Conservation (phyloP, 2,329 filamentous ascomycete genomes). For the Sporothrix variecibatus region DNA sequence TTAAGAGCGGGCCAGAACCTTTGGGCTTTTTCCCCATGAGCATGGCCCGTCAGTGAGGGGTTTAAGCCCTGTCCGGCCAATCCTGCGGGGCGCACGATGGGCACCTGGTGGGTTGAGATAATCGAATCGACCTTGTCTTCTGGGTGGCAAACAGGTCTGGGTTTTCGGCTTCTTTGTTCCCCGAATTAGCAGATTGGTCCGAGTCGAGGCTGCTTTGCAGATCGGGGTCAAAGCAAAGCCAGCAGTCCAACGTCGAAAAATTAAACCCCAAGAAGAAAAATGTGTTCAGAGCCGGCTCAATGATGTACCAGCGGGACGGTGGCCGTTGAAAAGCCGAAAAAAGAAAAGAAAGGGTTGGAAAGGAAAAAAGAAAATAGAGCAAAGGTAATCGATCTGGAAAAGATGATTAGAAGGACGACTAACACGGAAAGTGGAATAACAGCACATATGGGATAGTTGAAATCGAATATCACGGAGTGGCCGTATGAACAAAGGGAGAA, state of each 20-base stretch:
- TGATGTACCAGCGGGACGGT: background rate
- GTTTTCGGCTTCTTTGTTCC: slow-evolving; percentile 1
- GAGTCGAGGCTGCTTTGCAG: background rate
- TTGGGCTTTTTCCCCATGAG: background rate
- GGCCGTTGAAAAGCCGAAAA: background rate
- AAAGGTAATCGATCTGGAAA: background rate
- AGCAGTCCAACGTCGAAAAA: background rate
- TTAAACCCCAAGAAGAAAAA: background rate
- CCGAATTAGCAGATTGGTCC: background rate
- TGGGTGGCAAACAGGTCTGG: background rate
- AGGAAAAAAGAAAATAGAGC: background rate
- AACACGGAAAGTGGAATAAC: background rate
- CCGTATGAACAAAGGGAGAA: background rate
- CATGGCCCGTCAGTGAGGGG: background rate
- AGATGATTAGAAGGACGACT: background rate
- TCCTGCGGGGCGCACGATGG: background rate
- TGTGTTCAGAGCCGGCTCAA: background rate
- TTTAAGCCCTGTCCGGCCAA: slow-evolving; percentile 14
- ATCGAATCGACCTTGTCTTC: too few species aligned
- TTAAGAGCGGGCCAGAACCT: slow-evolving; percentile 3
- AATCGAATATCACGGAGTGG: background rate
- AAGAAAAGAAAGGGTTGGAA: background rate
- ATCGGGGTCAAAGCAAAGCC: background rate
- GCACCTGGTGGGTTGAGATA: background rate
- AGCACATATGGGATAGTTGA: background rate